These are phyloP conservation scores for Singerocomus rubriflavus DNA, from an alignment of 1,284 basidiomycete genomes.

Conservation along the genomic window DNA sequence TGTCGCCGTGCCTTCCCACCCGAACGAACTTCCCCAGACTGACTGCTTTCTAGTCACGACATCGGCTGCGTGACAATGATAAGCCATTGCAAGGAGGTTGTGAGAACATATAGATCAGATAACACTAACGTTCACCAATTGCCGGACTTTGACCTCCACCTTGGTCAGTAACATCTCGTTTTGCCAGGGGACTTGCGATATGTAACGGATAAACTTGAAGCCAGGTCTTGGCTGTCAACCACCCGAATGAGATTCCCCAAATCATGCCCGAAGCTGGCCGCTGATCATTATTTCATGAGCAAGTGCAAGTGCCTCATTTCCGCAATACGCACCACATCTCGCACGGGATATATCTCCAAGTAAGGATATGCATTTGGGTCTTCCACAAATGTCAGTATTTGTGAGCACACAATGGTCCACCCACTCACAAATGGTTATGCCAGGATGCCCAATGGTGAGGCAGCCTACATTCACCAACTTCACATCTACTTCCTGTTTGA, in stretches of 20 bases:
- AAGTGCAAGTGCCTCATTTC: background rate
- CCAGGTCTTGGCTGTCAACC: slow-evolving; percentile 23
- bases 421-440: slow-evolving; percentile 35
- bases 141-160: background rate
- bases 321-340: slow-evolving; percentile 9
- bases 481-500: background rate
- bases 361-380: slow-evolving; percentile 44
- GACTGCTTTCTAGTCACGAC: background rate
- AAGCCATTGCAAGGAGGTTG: background rate
- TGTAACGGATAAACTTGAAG: slow-evolving; percentile 23
- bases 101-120: background rate
- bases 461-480: slow-evolving; percentile 5
- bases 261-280: background rate
- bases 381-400: slow-evolving; percentile 19
- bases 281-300: slow-evolving; percentile 15
- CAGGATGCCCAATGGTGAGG: slow-evolving; percentile 31
- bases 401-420: background rate
- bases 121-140: slow-evolving; percentile 6
- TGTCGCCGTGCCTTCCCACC: slow-evolving; percentile 16
- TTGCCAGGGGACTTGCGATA: background rate
- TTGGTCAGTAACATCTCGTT: background rate
- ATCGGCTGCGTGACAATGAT: slow-evolving; percentile 1
- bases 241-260: slow-evolving; percentile 24
- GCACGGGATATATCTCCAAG: slow-evolving; percentile 45
- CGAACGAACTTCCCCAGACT: slow-evolving; percentile 22